Percentiles rank a stretch among this genome's conserved stretches.
These are phyloP conservation scores for Dillenia turbinata DNA, from an alignment of 164 flowering plant species.

Conservation along the genomic window DNA sequence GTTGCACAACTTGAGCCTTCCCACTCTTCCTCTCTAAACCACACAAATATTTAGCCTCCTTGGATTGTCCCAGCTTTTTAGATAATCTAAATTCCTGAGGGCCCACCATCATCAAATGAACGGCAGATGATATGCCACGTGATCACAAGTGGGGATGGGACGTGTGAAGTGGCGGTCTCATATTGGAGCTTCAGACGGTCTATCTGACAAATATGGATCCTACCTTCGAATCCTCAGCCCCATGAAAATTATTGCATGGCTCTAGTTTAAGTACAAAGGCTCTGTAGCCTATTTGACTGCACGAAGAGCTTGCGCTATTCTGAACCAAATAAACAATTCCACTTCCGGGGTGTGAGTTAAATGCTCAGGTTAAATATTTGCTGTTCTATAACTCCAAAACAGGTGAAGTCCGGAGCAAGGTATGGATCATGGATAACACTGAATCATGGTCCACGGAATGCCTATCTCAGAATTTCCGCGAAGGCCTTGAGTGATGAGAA, in stretches of 20 bases:
- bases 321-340: background rate
- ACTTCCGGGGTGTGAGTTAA: conserved; percentile 8
- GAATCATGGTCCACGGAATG: conserved; percentile 6
- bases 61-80: too few relatives aligned
- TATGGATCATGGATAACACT: conserved; percentile 25
- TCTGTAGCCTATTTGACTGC: background rate
- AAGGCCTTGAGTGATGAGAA: conserved; percentile 64
- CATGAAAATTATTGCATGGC: too few relatives aligned
- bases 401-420: conserved; percentile 16
- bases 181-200: background rate
- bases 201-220: background rate
- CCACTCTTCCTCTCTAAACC: conserved; percentile 17
- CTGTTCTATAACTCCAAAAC: conserved; percentile 35
- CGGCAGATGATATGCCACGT: too few relatives aligned
- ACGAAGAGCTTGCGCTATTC: too few relatives aligned
- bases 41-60: background rate
- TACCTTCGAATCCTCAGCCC: too few relatives aligned
- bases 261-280: background rate
- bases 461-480: conserved; percentile 13
- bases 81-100: too few relatives aligned
- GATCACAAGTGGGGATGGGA: too few relatives aligned
- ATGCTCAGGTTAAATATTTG: conserved; percentile 61
- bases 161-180: background rate
- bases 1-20: conserved; percentile 18
- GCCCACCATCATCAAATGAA: too few relatives aligned